Conservation (phyloP, 2,329 filamentous ascomycete genomes). For the Paraconiothyrium sp. region DNA sequence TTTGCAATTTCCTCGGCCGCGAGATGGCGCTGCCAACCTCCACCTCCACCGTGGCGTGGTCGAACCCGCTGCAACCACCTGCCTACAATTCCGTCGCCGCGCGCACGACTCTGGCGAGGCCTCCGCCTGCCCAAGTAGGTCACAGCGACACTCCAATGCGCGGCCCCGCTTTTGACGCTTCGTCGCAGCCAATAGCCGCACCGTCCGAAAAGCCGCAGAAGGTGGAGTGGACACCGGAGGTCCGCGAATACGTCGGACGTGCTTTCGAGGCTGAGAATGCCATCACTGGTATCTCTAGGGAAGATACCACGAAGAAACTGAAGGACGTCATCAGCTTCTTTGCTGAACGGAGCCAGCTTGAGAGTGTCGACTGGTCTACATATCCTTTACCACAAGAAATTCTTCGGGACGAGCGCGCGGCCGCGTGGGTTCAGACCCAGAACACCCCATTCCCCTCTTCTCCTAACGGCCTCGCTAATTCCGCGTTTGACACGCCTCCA, state of each 20-base stretch:
- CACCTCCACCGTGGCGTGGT: conserved; percentile 39
- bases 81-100: conserved; percentile 59
- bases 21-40: conserved; percentile 43
- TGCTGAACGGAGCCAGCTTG: conserved; percentile 76
- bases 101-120: conserved; percentile 48
- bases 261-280: conserved; percentile 80
- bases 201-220: conserved; percentile 60
- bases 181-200: conserved; percentile 31
- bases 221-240: conserved; percentile 82
- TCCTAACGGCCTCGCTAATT: conserved; percentile 40
- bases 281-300: conserved; percentile 53
- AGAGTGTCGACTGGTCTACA: conserved; percentile 81
- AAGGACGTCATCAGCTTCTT: conserved; percentile 86
- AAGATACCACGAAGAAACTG: conserved; percentile 84
- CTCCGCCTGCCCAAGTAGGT: conserved; percentile 34
- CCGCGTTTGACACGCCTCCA: conserved; percentile 57
- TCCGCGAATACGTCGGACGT: conserved; percentile 87
- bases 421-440: conserved; percentile 32
- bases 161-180: conserved; percentile 25
- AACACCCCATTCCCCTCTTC: conserved; percentile 40
- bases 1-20: neutral
- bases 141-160: neutral
- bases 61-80: conserved; percentile 39
- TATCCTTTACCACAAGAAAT: conserved; percentile 87
- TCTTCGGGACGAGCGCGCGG: conserved; percentile 70